These are phyloP conservation scores for Lasiodiplodia theobromae DNA, from an alignment of 2,329 filamentous ascomycete species.

Conservation along the genomic window DNA sequence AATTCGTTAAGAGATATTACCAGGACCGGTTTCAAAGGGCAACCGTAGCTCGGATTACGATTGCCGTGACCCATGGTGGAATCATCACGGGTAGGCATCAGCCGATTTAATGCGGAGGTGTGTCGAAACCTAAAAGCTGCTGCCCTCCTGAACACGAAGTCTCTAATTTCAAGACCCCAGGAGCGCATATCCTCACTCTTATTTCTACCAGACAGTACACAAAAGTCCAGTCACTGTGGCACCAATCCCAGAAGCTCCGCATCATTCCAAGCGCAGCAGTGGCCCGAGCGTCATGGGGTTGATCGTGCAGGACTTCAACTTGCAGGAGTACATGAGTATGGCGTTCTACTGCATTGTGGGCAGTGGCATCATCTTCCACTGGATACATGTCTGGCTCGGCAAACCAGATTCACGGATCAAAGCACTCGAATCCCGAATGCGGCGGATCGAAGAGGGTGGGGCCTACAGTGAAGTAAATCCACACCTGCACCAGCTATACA, in stretches of 20 bases:
- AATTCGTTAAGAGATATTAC: constrained; percentile 28
- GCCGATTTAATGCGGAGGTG: not conserved
- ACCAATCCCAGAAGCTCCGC: constrained; percentile 7
- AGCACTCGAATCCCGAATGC: constrained; percentile 20
- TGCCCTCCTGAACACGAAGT: constrained; percentile 4
- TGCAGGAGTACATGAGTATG: constrained; percentile 28
- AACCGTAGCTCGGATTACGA: constrained; percentile 22
- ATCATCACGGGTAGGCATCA: constrained; percentile 12
- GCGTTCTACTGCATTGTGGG: constrained; percentile 27
- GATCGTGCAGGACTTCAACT: constrained; percentile 13
- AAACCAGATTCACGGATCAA: constrained; percentile 23
- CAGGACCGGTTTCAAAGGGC: constrained; percentile 27
- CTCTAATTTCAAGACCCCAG: constrained; percentile 3
- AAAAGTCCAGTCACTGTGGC: constrained; percentile 1
- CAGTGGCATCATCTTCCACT: constrained; percentile 23
- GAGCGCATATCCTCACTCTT: constrained; percentile 1
- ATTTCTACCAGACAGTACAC: not conserved
- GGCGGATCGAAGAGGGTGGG: constrained; percentile 19
- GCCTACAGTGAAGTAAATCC: constrained; percentile 20
- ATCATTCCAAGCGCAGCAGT: not conserved
- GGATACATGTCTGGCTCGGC: constrained; percentile 29
- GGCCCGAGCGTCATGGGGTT: constrained; percentile 18
- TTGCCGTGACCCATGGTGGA: constrained; percentile 2
- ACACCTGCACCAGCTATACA: constrained; percentile 21
- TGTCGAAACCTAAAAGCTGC: constrained; percentile 8